Percentiles rank a stretch among this genome's conserved stretches.
phyloP scores from a whole-genome alignment of 805 yeast genomes.

The Myxozyma vanderwaltii region DNA sequence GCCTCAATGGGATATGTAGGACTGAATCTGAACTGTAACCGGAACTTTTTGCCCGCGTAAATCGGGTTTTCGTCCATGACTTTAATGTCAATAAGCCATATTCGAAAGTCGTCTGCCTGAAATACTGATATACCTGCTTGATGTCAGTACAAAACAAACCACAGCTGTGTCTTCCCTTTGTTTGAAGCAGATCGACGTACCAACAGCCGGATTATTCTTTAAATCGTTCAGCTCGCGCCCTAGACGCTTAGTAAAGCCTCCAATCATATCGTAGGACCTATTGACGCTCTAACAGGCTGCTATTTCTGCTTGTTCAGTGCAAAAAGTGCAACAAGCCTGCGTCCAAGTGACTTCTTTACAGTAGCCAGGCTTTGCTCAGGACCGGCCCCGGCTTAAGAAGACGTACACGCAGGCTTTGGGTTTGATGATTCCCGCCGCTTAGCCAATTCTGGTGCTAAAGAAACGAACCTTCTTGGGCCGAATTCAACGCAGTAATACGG shows the following conservation, averaged over 20 bases:
- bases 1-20: conserved; percentile 58
- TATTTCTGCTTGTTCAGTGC: too few species aligned
- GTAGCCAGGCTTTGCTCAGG: too few species aligned
- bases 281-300: too few species aligned
- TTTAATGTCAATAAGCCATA: conserved; percentile 47
- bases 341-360: too few species aligned
- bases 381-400: too few species aligned
- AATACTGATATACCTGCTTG: conserved; percentile 39
- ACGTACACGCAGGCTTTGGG: neutral
- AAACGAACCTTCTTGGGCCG: too few species aligned
- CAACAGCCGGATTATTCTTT: conserved; percentile 28
- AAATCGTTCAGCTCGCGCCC: conserved; percentile 34
- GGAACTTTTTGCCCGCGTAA: conserved; percentile 46
- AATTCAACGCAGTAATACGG: too few species aligned
- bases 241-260: conserved; percentile 27
- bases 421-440: neutral
- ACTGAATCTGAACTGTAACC: conserved; percentile 50
- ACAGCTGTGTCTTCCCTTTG: neutral
- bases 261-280: neutral
- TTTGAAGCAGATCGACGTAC: conserved; percentile 15
- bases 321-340: too few species aligned
- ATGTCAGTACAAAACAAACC: neutral
- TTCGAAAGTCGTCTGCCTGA: conserved; percentile 42
- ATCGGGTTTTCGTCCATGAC: conserved; percentile 45
- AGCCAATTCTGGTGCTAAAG: too few species aligned